These are phyloP conservation scores for Conticribra guillardii DNA, from an alignment of 108 stramenopile species.

Conservation along the genomic window DNA sequence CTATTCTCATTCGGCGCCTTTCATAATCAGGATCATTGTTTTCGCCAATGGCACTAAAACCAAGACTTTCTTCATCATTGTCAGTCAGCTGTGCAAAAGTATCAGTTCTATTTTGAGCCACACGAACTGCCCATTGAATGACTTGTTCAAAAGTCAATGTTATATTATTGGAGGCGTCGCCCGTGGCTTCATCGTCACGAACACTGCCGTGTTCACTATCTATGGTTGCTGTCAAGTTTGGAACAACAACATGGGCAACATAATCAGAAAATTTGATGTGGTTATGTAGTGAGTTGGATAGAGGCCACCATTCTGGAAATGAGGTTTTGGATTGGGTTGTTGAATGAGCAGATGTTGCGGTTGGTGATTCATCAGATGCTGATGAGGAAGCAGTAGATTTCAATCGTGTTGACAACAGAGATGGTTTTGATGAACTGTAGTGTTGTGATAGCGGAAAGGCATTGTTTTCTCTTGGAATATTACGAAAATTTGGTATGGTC, in stretches of 20 bases:
- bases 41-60: not conserved
- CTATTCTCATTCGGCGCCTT: conserved; percentile 14
- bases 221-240: conserved; percentile 13
- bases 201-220: not conserved
- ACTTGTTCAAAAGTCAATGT: conserved; percentile 26
- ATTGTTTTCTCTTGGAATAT: no score
- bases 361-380: not conserved
- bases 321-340: conserved; percentile 6
- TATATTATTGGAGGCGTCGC: not conserved
- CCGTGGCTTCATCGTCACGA: not conserved
- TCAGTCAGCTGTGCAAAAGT: not conserved
- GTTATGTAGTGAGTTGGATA: conserved; percentile 7
- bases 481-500: no score
- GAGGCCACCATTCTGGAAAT: conserved; percentile 46
- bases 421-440: no score
- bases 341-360: not conserved
- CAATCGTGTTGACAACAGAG: no score
- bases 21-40: not conserved
- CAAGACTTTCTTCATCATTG: not conserved
- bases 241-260: conserved; percentile 45
- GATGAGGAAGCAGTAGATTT: not conserved
- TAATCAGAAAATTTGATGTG: conserved; percentile 34
- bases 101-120: conserved; percentile 3
- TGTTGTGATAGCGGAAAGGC: no score
- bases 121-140: conserved; percentile 34